Conservation (phyloP, 1,284 basidiomycete species). For the Puccinia coronata region DNA sequence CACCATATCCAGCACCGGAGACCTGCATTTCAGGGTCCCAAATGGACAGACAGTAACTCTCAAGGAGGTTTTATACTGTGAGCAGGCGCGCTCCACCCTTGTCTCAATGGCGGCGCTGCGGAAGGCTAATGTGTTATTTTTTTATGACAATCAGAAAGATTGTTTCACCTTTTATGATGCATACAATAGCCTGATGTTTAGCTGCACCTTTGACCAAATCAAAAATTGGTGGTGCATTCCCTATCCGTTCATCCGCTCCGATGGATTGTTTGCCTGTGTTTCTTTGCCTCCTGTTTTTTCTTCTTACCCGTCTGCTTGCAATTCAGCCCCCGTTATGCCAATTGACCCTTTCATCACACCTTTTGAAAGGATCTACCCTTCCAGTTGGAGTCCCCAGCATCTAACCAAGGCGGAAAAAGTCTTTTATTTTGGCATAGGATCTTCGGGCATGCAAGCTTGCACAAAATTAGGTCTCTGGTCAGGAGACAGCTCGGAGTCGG, state of each 20-base stretch:
- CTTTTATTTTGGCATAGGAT: background rate
- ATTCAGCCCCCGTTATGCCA: too few species aligned
- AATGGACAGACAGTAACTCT: background rate
- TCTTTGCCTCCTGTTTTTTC: background rate
- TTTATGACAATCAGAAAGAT: background rate
- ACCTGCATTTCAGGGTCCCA: background rate
- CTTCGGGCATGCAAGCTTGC: background rate
- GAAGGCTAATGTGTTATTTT: background rate
- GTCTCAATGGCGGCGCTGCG: background rate
- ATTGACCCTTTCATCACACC: background rate
- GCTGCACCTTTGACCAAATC: background rate
- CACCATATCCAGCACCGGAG: background rate
- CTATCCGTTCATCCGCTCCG: background rate
- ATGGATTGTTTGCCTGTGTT: background rate
- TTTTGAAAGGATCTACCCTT: too few species aligned
- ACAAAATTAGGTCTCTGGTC: background rate
- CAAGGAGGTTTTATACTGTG: background rate
- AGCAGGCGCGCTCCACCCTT: background rate
- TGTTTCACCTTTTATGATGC: background rate
- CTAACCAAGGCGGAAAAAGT: background rate
- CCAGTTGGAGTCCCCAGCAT: too few species aligned
- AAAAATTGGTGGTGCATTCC: background rate
- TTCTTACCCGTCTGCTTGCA: background rate
- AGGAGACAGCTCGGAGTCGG: background rate
- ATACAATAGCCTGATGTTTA: background rate